These are phyloP conservation scores for Aurinia saxatilis DNA, from an alignment of 345 rosid genomes.

Conservation along the genomic window DNA sequence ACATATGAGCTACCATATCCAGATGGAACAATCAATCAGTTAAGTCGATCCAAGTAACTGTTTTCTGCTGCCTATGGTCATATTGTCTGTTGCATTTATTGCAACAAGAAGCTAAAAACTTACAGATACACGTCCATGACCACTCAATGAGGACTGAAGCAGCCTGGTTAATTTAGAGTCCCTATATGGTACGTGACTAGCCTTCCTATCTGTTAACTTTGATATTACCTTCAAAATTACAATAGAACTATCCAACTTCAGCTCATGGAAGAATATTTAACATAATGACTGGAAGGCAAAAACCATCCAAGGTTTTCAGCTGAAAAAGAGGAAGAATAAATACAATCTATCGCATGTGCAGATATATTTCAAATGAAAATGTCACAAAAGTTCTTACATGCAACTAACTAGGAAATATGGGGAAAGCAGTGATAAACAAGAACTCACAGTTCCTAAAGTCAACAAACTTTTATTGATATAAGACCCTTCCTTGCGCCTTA, in stretches of 20 bases:
- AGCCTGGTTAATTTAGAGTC: slow-evolving; percentile 97
- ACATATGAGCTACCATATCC: slow-evolving; percentile 78
- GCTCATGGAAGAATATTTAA: not conserved
- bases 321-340: not conserved
- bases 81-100: not conserved
- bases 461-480: slow-evolving; percentile 92
- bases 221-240: slow-evolving; percentile 67
- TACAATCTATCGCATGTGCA: not conserved
- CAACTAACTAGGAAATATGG: not conserved
- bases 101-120: slow-evolving; percentile 28
- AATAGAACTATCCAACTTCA: slow-evolving; percentile 10
- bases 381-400: not conserved
- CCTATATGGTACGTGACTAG: slow-evolving; percentile 85
- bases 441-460: slow-evolving; percentile 96
- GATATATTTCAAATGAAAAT: not conserved
- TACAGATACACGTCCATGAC: slow-evolving; percentile 98
- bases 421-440: slow-evolving; percentile 16
- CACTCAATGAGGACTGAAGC: slow-evolving; percentile 93
- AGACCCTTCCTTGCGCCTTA: slow-evolving; percentile 96
- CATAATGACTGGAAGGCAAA: not conserved
- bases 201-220: slow-evolving; percentile 80
- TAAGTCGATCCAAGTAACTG: not conserved
- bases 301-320: not conserved
- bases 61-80: not conserved
- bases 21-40: slow-evolving; percentile 21